Conservation (phyloP, 352 stramenopile species). For the Globisporangium radiosum region DNA sequence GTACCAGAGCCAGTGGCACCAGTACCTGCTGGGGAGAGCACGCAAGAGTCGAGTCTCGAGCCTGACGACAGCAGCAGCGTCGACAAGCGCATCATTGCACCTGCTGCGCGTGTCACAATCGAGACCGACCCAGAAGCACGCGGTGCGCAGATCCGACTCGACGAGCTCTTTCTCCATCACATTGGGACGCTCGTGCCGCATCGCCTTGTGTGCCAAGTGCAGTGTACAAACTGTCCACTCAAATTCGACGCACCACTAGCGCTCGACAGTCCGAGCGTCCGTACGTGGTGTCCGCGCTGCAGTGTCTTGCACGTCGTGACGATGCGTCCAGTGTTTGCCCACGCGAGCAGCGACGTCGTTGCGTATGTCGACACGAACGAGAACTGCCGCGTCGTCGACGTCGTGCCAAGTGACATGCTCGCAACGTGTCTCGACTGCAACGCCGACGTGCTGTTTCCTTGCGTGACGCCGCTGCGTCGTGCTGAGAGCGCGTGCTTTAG, state of each 20-base stretch:
- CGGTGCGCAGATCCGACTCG: constrained; percentile 49
- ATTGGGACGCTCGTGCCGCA: constrained; percentile 72
- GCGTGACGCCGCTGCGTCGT: constrained; percentile 39
- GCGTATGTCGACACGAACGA: constrained; percentile 62
- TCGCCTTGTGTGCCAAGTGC: constrained; percentile 51
- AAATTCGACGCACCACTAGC: constrained; percentile 56
- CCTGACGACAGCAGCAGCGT: not conserved
- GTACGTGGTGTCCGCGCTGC: constrained; percentile 80
- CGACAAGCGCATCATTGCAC: constrained; percentile 47
- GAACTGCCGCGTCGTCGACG: constrained; percentile 65
- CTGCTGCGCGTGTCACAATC: constrained; percentile 34
- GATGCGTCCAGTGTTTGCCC: constrained; percentile 62
- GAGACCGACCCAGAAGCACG: constrained; percentile 45
- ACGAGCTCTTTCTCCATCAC: constrained; percentile 71
- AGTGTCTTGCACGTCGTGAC: constrained; percentile 63
- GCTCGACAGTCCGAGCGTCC: constrained; percentile 34
- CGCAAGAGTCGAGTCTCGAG: constrained; percentile 13
- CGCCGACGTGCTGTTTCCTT: constrained; percentile 54
- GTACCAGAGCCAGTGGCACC: not conserved
- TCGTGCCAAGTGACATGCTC: constrained; percentile 66
- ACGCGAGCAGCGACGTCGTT: constrained; percentile 52
- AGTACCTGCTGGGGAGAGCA: not conserved
- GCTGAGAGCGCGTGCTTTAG: constrained; percentile 61
- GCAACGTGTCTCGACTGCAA: constrained; percentile 63
- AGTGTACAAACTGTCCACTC: constrained; percentile 68